Evolutionary conservation across 1,139 yeast species (phyloP), one percentile per base, ranked within the genome.

Genomic region (Pichia sp.): DNA sequence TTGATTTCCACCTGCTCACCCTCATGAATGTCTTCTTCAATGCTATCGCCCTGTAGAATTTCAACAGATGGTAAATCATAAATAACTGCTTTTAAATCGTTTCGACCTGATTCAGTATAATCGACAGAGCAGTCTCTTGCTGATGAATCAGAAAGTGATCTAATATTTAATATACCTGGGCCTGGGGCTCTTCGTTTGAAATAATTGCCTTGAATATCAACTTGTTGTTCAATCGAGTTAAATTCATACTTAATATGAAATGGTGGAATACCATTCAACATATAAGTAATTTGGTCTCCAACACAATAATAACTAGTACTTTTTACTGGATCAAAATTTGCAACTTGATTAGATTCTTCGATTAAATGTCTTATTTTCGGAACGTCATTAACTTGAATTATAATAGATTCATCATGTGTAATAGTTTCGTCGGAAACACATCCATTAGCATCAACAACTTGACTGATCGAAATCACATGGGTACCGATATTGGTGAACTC

Each of bases 61-160:
- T 82, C 89, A n/a, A 90, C 97, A 0, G 95, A 82, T 10, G 99
- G 99, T 34, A 90, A 73, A 30, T 84, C 87, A 57, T 87, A 90
- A 16, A 92, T 76, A 6, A 64, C 61, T 9, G 85, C 70, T 9
- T 70, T 64, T 49, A 84, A 65, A 12, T 69, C 74, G 8, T 52
- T 53, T 44, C 65, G 51, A 49, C 65, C 61, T 7, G 66, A 61
- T 2, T 69, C 60, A 6, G 59, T 53, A 55, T 82, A 78, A 49
- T 77, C 72, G 4, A 83, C 89, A 37, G 73, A 59, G 64, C 98
- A 92, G 48, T 77, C 76, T 24, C 31, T 44, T 11, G 87, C 78
- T 0, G 89, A 80, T 0, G 90, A 79, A 59, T 92, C 98, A 41
- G 78, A 75, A 6, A 92, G 63, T 0, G 90, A 80, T 24, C 72